Evolutionary conservation across 768 basidiomycete genomes (phyloP).

Genomic region (Sarcomyxa edulis): DNA sequence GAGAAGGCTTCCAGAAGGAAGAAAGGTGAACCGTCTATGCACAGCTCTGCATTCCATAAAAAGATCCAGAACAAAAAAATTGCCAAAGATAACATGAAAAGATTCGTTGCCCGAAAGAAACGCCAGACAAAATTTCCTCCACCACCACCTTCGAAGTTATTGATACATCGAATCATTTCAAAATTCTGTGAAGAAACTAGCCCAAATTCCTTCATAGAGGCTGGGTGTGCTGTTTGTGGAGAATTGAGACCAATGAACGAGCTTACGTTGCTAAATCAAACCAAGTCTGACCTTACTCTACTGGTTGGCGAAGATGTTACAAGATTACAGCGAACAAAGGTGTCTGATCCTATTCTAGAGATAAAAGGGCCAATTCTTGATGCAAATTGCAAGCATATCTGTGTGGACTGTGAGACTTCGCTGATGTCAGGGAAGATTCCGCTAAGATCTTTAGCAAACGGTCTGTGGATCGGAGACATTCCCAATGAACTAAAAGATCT

Average conservation of each 20-base stretch:
- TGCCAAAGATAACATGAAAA: no score
- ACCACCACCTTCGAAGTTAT: neutral
- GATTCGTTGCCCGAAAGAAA: no score
- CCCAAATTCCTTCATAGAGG: neutral
- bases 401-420: slow-evolving; percentile 3
- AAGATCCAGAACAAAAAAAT: no score
- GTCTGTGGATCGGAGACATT: slow-evolving; percentile 25
- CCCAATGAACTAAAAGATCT: slow-evolving; percentile 16
- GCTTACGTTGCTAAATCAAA: slow-evolving; percentile 1
- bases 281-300: neutral
- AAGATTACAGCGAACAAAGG: neutral
- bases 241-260: slow-evolving; percentile 1
- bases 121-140: slow-evolving; percentile 1
- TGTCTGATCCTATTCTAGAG: neutral
- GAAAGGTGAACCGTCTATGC: no score
- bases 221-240: slow-evolving; percentile 4
- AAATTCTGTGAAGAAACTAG: neutral
- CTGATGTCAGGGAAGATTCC: slow-evolving; percentile 9
- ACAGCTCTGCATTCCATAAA: no score
- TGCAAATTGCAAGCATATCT: slow-evolving; percentile 1
- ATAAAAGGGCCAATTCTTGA: slow-evolving; percentile 8
- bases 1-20: no score
- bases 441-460: slow-evolving; percentile 19
- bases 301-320: neutral
- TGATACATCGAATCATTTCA: neutral